Evolutionary conservation across 176 grass and related monocot genomes (phyloP).

Genomic region (Oryza glumipatula): DNA sequence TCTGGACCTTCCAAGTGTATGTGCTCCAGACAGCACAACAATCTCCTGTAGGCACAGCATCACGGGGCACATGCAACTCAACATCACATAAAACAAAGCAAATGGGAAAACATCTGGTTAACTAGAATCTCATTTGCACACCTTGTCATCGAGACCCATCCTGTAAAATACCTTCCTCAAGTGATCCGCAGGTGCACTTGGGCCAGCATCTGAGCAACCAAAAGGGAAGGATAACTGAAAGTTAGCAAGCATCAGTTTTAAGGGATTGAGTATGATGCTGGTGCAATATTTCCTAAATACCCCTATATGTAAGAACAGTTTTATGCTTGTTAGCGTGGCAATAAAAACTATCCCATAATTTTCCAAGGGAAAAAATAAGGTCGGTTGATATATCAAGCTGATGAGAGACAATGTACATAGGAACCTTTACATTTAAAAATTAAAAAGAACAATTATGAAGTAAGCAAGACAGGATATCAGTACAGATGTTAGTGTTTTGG

Average conservation of each 20-base stretch:
- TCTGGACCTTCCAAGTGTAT: conserved; percentile 93
- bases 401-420: background rate
- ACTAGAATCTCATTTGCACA: conserved; percentile 32
- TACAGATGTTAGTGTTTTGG: background rate
- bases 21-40: conserved; percentile 92
- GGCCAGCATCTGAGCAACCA: conserved; percentile 71
- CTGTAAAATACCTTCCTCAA: conserved; percentile 93
- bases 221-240: conserved; percentile 25
- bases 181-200: conserved; percentile 81
- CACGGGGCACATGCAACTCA: conserved; percentile 24
- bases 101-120: background rate
- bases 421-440: background rate
- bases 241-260: conserved; percentile 4
- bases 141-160: conserved; percentile 96
- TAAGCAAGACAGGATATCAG: background rate
- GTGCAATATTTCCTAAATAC: conserved; percentile 12
- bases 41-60: conserved; percentile 68
- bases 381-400: conserved; percentile 11
- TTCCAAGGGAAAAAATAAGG: background rate
- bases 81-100: background rate
- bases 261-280: conserved; percentile 3
- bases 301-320: background rate
- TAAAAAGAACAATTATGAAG: background rate
- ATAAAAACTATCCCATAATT: conserved; percentile 1
- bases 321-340: background rate